Base-by-base conservation (phyloP, 192 early-diverging fungal species). In the Piromyces sp. region DNA sequence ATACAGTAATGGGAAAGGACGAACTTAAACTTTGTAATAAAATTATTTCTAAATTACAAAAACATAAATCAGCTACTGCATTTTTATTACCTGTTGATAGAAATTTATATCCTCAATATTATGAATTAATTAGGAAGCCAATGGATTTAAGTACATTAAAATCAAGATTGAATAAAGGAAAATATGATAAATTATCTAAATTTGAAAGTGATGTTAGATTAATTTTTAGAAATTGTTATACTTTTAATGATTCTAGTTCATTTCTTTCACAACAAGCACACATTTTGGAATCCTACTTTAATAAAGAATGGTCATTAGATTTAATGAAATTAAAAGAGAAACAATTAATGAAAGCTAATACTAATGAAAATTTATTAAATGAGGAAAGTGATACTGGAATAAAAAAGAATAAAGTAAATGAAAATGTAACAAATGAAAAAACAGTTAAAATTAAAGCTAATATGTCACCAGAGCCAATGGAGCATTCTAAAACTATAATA, bases 141-240 rank as follows among this genome's bases (percentile, higher is more conserved):
- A 97, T 97, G 94, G 96, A 97, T 84, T 83, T 97, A 51, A 87
- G 89, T 30, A 96, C 95, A 0, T 92, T 97, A 17, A 87, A 89
- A 84, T 83, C 85, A 79, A 92, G 92, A 85, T 86, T 96, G 13
- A 92, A 94, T 68, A 79, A 83, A 31, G 90, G 89, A 9, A 85
- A 88, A 17, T 97, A 97, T 83, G 78, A 83, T 22, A 84, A 82
- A 33, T 85, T 89, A 13, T 89, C 91, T 13, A 92, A 93, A 78
- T 95, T 95, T 82, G 92, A 93, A 83, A 88, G 88, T 1, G 96
- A 97, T 83, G 84, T 93, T 29, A 89, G 91, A 15, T 87, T 96
- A 30, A 95, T 96, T 89, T 91, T 97, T 83, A 87, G 87, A 79
- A 97, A 97, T 87, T 97, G 96, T 87, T 95, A 92, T 80, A 84